Evolutionary conservation across 2,329 filamentous ascomycete genomes (phyloP).

Genomic region (Claviceps capensis): DNA sequence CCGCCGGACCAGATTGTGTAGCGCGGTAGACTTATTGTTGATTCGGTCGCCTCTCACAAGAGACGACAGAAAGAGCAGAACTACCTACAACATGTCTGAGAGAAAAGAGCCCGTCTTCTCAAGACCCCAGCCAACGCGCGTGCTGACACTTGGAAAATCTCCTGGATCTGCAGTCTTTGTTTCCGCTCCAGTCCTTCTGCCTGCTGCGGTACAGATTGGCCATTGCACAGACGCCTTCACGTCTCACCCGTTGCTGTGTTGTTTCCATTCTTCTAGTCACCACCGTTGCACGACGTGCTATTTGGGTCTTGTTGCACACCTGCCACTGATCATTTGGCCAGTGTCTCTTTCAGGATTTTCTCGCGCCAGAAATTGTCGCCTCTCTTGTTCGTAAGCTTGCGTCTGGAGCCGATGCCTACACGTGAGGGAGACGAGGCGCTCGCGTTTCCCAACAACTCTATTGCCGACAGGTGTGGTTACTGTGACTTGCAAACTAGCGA

Average conservation of each 20-base stretch:
- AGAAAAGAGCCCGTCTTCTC: neutral
- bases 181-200: conserved; percentile 1
- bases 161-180: conserved; percentile 1
- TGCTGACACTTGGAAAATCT: neutral
- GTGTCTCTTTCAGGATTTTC: conserved; percentile 1
- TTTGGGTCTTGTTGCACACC: conserved; percentile 2
- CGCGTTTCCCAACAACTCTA: neutral
- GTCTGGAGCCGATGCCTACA: neutral
- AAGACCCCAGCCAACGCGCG: neutral
- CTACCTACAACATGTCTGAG: neutral
- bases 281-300: neutral
- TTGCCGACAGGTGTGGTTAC: neutral
- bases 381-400: neutral
- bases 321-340: neutral
- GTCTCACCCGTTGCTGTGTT: conserved; percentile 6
- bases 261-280: neutral
- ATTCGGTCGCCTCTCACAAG: neutral
- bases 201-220: conserved; percentile 9
- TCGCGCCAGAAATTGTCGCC: conserved; percentile 1
- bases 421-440: conserved; percentile 1
- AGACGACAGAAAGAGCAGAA: neutral
- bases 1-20: neutral
- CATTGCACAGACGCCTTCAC: conserved; percentile 8
- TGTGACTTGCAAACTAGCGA: neutral
- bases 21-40: neutral